Conservation (phyloP, 2,329 filamentous ascomycete species). For the Fusarium dimerum region DNA sequence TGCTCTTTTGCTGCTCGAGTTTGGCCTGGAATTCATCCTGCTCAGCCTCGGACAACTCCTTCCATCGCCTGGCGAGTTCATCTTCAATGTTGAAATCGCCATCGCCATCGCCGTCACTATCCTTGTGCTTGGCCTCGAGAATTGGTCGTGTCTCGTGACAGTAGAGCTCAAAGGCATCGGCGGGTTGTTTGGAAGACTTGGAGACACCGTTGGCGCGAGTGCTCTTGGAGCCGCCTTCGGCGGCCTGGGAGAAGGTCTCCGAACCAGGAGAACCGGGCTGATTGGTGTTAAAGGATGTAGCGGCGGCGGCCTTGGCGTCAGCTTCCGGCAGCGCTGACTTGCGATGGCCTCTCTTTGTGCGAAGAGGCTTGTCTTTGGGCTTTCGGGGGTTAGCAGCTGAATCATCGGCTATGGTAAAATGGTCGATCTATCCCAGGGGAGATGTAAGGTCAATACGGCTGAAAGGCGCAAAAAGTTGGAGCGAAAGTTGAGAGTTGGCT, state of each 20-base stretch:
- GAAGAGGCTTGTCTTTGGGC: conserved; percentile 77
- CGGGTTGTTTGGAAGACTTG: conserved; percentile 45
- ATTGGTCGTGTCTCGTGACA: conserved; percentile 50
- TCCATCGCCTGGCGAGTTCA: conserved; percentile 57
- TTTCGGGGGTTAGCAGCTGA: conserved; percentile 44
- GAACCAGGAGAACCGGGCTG: conserved; percentile 51
- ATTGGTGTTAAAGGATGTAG: conserved; percentile 48
- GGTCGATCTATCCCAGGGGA: conserved; percentile 33
- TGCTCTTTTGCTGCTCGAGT: conserved; percentile 21
- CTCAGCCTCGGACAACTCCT: conserved; percentile 50
- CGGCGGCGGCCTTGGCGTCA: conserved; percentile 42
- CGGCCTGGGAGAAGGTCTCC: conserved; percentile 44
- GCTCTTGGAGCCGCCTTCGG: conserved; percentile 33
- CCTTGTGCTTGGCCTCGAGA: conserved; percentile 46
- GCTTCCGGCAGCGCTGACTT: conserved; percentile 53
- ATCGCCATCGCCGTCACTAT: conserved; percentile 27
- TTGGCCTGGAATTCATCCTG: conserved; percentile 51
- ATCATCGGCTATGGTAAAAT: conserved; percentile 34
- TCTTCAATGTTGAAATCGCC: conserved; percentile 48
- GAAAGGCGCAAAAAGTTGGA: conserved; percentile 23
- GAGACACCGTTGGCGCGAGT: conserved; percentile 42
- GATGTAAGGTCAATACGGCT: neutral
- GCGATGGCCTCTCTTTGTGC: conserved; percentile 71
- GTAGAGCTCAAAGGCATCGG: conserved; percentile 56
- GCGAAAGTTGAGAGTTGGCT: conserved; percentile 34